Base-by-base conservation (phyloP, 192 early-diverging fungal genomes). In the Glomus cerebriforme region DNA sequence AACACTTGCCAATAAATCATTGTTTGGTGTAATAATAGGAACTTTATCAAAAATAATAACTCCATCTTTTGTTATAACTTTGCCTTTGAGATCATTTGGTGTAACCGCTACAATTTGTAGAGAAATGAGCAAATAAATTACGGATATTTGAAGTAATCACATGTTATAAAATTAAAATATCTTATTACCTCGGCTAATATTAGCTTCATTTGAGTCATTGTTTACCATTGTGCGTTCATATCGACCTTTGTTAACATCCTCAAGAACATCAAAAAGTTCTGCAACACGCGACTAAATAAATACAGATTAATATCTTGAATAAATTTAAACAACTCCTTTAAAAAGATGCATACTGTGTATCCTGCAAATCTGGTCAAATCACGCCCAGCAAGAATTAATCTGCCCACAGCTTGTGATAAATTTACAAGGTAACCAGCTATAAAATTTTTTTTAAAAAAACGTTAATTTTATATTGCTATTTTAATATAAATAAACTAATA, bases 21-120 rank as follows among this genome's bases (percentile, higher is more conserved):
- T 91, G 79, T 92, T 92, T 31, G 93, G 94, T 7, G 93, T 92
- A 32, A 93, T 86, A 74, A 96, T 90, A 2, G 94, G 94, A 17
- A 94, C 91, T 71, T 91, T 86, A 27, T 89, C 85, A 85, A 96
- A 96, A 72, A 86, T 82, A 67, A 91, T 91, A 31, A 89, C 84
- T 2, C 87, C 88, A 60, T 88, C 88, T 45, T 84, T 77, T 12
- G 81, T 85, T 29, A 87, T 81, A 7, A 91, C 68, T 34, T 82
- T 85, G 65, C 90, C 90, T 68, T 87, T 87, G 63, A 87, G 72
- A 37, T 85, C 83, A 9, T 81, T 87, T 15, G 86, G 81, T 63
- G 87, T 79, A 47, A 89, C 82, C 32, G 75, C 82, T 81, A 78
- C 45, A 68, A 59, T 59, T 47, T 22, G 75, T 29, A 17, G 72